Evolutionary conservation across 2,329 filamentous ascomycete species (phyloP).

Genomic region (Albophoma yamanashiensis): DNA sequence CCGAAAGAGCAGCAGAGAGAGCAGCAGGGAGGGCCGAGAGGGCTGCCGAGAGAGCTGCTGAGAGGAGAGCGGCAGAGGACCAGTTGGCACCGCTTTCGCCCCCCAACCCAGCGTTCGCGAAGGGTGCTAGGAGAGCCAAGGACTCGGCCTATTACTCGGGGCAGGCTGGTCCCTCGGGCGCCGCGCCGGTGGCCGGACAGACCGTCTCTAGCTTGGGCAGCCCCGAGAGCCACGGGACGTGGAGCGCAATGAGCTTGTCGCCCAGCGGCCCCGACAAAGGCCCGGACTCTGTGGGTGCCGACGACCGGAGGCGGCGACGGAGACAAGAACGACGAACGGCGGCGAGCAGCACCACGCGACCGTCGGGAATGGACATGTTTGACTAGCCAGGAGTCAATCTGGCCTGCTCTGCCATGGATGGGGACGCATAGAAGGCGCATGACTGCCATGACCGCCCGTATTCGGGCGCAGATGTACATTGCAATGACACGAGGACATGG

Average conservation of each 20-base stretch:
- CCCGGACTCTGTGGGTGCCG: constrained; percentile 25
- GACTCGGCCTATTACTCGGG: constrained; percentile 54
- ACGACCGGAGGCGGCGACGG: constrained; percentile 43
- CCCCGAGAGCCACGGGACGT: constrained; percentile 39
- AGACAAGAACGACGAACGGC: constrained; percentile 41
- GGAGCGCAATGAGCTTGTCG: constrained; percentile 41
- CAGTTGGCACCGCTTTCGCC: constrained; percentile 38
- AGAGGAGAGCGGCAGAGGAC: constrained; percentile 28
- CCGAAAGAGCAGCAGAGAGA: not conserved
- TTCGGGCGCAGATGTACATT: not conserved
- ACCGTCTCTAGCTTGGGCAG: constrained; percentile 38
- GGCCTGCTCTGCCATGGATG: not conserved
- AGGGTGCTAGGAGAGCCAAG: constrained; percentile 36
- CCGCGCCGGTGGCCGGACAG: constrained; percentile 23
- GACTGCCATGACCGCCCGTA: not conserved
- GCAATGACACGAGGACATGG: not conserved
- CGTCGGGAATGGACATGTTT: constrained; percentile 25
- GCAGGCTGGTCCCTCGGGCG: constrained; percentile 31
- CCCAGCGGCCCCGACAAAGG: constrained; percentile 27
- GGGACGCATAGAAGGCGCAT: not conserved
- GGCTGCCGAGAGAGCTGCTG: constrained; percentile 36
- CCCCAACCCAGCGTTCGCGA: constrained; percentile 46
- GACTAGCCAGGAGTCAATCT: constrained; percentile 12
- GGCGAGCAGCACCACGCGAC: constrained; percentile 23
- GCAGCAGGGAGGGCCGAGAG: constrained; percentile 9